Evolutionary conservation across 1,284 basidiomycete genomes (phyloP).

Genomic region (Fomitopsis pinicola): DNA sequence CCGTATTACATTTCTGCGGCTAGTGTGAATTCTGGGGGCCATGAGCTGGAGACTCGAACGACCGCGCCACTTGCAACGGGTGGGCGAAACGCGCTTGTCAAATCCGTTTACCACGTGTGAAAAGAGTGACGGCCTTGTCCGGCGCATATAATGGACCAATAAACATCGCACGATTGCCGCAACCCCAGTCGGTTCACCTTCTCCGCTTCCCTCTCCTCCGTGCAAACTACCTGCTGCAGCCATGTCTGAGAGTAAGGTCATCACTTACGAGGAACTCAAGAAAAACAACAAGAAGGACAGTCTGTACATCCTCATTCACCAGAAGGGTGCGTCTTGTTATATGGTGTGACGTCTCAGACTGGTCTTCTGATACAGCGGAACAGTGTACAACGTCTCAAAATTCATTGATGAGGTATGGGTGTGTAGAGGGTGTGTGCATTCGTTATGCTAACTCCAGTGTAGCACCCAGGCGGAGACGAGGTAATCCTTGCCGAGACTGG

Average conservation of each 20-base stretch:
- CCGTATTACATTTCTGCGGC: background rate
- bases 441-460: background rate
- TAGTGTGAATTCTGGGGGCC: background rate
- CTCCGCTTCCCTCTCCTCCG: conserved; percentile 17
- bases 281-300: conserved; percentile 69
- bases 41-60: background rate
- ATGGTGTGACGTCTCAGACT: conserved; percentile 2
- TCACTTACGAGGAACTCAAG: conserved; percentile 75
- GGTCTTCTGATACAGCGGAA: conserved; percentile 29
- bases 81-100: background rate
- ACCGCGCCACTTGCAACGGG: background rate
- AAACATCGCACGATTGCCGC: conserved; percentile 9
- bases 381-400: conserved; percentile 92
- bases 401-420: conserved; percentile 91
- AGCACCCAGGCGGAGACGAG: conserved; percentile 99
- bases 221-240: conserved; percentile 3
- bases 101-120: conserved; percentile 13
- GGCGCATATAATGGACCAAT: conserved; percentile 9
- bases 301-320: conserved; percentile 78
- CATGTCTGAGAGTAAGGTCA: conserved; percentile 43
- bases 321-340: conserved; percentile 59
- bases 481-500: conserved; percentile 92
- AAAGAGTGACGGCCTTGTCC: conserved; percentile 7
- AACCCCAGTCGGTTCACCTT: conserved; percentile 10
- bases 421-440: background rate